Conservation (phyloP, 1,284 basidiomycete genomes). For the Neonothopanus nambi region DNA sequence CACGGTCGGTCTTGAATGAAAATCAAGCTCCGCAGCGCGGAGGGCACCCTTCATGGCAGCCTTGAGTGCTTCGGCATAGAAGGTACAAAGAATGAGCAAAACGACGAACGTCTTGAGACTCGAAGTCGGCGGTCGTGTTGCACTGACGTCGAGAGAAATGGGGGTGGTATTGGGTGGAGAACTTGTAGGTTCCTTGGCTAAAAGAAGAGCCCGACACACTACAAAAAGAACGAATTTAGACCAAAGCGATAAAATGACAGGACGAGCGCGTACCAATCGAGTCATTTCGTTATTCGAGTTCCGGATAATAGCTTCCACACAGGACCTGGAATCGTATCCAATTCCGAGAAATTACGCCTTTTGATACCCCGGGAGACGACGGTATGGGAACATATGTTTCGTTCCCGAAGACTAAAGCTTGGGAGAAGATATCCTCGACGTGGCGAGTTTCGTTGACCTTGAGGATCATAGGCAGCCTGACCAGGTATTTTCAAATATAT, state of each 20-base stretch:
- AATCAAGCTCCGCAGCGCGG: not conserved
- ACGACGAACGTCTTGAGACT: constrained; percentile 88
- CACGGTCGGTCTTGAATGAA: constrained; percentile 66
- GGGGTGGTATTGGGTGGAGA: constrained; percentile 72
- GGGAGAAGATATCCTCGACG: constrained; percentile 89
- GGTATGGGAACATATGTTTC: constrained; percentile 79
- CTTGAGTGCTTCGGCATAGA: constrained; percentile 91
- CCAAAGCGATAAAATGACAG: constrained; percentile 5
- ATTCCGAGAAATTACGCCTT: constrained; percentile 91
- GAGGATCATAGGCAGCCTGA: constrained; percentile 92
- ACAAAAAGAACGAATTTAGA: constrained; percentile 12
- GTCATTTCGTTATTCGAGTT: constrained; percentile 85
- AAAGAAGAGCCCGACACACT: constrained; percentile 86
- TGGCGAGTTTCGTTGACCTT: constrained; percentile 97
- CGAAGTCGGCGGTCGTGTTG: constrained; percentile 71
- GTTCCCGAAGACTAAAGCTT: constrained; percentile 95
- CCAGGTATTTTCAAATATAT: constrained; percentile 97
- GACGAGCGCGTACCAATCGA: constrained; percentile 73
- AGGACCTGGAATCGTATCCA: constrained; percentile 93
- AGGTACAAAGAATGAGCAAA: constrained; percentile 94
- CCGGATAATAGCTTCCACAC: constrained; percentile 90
- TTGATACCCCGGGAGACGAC: constrained; percentile 38
- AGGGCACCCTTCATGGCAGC: constrained; percentile 79
- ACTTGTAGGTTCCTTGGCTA: constrained; percentile 70
- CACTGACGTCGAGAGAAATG: constrained; percentile 87